Evolutionary conservation across 768 basidiomycete genomes (phyloP), one percentile per base, ranked within the genome.

Genomic region (Boletales sp.): DNA sequence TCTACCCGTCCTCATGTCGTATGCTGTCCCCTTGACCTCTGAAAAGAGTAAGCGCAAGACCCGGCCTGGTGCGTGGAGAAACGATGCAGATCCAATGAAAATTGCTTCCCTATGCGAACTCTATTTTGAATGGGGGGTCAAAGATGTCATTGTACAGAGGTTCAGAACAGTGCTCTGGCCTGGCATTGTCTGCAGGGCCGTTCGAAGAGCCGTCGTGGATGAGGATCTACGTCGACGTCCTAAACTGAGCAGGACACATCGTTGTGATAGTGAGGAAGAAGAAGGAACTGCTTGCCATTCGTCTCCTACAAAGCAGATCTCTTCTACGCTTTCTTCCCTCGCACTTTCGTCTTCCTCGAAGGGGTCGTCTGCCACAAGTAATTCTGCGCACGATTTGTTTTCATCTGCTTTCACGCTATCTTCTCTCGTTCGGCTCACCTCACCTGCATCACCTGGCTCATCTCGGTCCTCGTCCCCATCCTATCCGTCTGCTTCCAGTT

Each of bases 91-190:
- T 56, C 70, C 90, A 1, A 78, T 77, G 14, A 81, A 79, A 47
- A 78, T 94, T 14, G 92, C 94, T 0, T 79, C 72, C 10, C 74
- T 84, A 4, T 94, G 92, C 71, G 94, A 97, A 66, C 75, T 84
- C 41, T 88, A 84, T 64, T 95, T 95, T 54, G 93, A 94, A 63
- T 97, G 93, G 93, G 93, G 93, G 0, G 84, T 90, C 43, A 84
- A 77, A 58, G 86, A 90, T 42, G 74, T 82, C 3, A 90, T 95
- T 47, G 77, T 89, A 56, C 90, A 12, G 55, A 83, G 90, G 11
- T 93, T 94, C 62, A 76, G 89, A 60, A 88, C 83, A 0, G 79
- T 91, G 4, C 76, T 94, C 15, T 97, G 92, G 87, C 82, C 82
- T 14, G 81, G 84, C 0, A 79, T 82, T 11, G 76, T 89, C 9